Evolutionary conservation across 192 early-diverging fungal genomes (phyloP).

Genomic region (Mortierella antarctica): DNA sequence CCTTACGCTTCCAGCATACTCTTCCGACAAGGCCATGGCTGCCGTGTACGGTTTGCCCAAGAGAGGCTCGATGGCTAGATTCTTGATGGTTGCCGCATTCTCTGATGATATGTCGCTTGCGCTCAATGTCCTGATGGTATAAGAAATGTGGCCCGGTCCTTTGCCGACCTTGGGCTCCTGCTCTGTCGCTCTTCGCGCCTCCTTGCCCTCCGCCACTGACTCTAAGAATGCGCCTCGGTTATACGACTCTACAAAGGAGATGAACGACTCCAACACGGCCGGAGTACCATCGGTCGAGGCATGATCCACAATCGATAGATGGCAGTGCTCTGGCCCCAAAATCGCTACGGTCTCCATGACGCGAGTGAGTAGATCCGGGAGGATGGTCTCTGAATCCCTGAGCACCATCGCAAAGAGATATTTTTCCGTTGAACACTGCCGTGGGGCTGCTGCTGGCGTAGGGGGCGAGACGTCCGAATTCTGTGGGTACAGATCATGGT

Average conservation of each 20-base stretch:
- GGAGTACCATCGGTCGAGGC: slow-evolving; percentile 16
- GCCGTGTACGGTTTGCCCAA: not conserved
- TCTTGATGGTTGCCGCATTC: slow-evolving; percentile 13
- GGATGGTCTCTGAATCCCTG: slow-evolving; percentile 11
- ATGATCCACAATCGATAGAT: slow-evolving; percentile 33
- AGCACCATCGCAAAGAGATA: slow-evolving; percentile 22
- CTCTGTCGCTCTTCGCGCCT: not conserved
- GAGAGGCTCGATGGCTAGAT: slow-evolving; percentile 11
- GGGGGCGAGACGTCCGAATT: not conserved
- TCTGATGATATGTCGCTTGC: slow-evolving; percentile 3
- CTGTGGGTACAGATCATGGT: not conserved
- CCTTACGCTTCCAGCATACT: not conserved
- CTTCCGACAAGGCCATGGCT: not conserved
- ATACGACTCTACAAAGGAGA: slow-evolving; percentile 14
- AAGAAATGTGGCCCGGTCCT: not conserved
- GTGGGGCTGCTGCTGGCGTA: not conserved
- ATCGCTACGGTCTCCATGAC: slow-evolving; percentile 24
- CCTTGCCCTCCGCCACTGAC: not conserved
- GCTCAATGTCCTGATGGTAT: slow-evolving; percentile 24
- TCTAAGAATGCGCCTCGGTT: not conserved
- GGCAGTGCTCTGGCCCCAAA: slow-evolving; percentile 27
- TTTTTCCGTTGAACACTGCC: not conserved
- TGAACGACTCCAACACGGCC: not conserved
- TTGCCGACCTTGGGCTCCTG: not conserved
- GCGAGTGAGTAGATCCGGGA: slow-evolving; percentile 21